phyloP scores from a whole-genome alignment of 2,329 filamentous ascomycete species.

The Corinectria fuckeliana region DNA sequence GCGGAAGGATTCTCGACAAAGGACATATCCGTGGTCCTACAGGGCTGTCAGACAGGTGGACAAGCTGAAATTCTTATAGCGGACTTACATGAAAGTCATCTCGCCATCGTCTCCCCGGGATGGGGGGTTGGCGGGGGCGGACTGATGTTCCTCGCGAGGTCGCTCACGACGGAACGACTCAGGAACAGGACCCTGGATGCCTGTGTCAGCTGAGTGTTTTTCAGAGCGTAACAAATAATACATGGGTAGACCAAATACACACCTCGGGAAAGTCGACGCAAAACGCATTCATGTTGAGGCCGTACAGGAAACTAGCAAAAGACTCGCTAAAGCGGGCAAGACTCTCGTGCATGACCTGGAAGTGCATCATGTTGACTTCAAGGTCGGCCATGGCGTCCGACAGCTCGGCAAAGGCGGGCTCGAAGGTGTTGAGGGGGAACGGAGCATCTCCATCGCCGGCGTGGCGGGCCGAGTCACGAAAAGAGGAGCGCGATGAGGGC shows the following conservation, averaged over 20 bases:
- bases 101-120: constrained; percentile 62
- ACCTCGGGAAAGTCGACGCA: constrained; percentile 98
- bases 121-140: constrained; percentile 25
- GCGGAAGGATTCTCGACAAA: constrained; percentile 83
- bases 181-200: constrained; percentile 73
- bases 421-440: constrained; percentile 80
- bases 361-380: constrained; percentile 96
- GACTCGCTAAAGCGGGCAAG: constrained; percentile 92
- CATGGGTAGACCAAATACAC: constrained; percentile 25
- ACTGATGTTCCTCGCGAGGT: constrained; percentile 58
- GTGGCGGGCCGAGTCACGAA: constrained; percentile 75
- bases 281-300: constrained; percentile 98
- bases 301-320: constrained; percentile 94
- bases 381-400: constrained; percentile 94
- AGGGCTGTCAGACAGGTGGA: constrained; percentile 28
- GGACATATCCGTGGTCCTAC: constrained; percentile 86
- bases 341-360: constrained; percentile 96
- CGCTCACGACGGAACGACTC: constrained; percentile 80
- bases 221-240: neutral
- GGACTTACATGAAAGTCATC: constrained; percentile 80
- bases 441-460: constrained; percentile 57
- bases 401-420: constrained; percentile 91
- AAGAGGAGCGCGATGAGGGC: constrained; percentile 85
- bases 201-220: constrained; percentile 10
- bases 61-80: no score